Base-by-base conservation (phyloP, 2,329 filamentous ascomycete species). In the Alternaria ventricosa region DNA sequence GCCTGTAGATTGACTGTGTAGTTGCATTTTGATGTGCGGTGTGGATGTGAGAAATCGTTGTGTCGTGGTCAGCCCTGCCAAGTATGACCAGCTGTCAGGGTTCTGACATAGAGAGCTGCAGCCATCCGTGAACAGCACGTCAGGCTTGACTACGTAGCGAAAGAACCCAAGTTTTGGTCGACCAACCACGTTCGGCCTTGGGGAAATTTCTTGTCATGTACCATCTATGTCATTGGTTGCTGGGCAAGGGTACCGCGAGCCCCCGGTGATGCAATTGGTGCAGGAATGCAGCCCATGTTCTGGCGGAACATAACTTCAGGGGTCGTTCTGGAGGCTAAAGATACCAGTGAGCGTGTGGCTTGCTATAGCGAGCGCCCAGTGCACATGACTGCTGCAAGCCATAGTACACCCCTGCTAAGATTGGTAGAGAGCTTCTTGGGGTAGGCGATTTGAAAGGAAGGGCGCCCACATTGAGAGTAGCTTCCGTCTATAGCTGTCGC, bases 331-430 rank as follows among this genome's bases (percentile, higher is more conserved):
- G 72, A 65, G 70, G 65, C 68, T 69, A 64, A 68, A 62, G 61
- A 65, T 70, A 67, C 68, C 62, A 68, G 60, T 65, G 49, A 64
- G 58, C 50, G 44, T 72, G 68, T 68, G 64, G 66, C 68, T 70
- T 71, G 61, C 63, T 46, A 57, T 43, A 51, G 63, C 63, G 59
- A 66, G 63, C 65, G 64, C 55, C 41, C 44, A 67, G 60, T 66
- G 68, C 69, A 73, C 70, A 74, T 75, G 69, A 72, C 68, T 70
- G 61, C 61, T 70, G 66, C 57, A 65, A 69, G 66, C 71, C 70
- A 70, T 71, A 65, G 59, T 64, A 30, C 49, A 68, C 61, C 59
- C 68, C 58, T 72, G 62, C 68, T 49, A 20, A 64, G 64, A 69
- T 72, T 67, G 67, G 61, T 60, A 66, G 61, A 55, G 64, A 60